A percentile compares a stretch with the other conserved stretches of the same genome.
Conservation (phyloP, 2,329 filamentous ascomycete species). For the Rhynchosporium agropyri region DNA sequence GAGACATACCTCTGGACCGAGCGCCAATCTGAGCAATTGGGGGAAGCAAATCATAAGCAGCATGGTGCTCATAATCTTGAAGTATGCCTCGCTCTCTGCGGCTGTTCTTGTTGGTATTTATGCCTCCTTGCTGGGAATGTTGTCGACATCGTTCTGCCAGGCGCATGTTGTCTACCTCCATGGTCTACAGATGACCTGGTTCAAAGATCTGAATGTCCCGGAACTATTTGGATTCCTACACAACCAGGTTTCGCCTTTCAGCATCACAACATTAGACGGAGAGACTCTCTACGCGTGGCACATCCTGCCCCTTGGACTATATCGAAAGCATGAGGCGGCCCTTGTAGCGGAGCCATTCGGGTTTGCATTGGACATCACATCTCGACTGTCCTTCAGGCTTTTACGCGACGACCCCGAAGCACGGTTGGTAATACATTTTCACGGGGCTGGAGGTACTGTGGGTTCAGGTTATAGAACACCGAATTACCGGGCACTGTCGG, state of each 20-base stretch:
- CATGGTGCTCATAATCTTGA: slow-evolving; percentile 17
- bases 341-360: slow-evolving; percentile 51
- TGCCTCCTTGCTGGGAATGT: slow-evolving; percentile 48
- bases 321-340: slow-evolving; percentile 67
- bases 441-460: slow-evolving; percentile 50
- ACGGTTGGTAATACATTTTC: slow-evolving; percentile 55
- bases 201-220: slow-evolving; percentile 72
- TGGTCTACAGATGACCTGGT: slow-evolving; percentile 71
- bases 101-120: slow-evolving; percentile 44
- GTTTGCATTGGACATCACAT: slow-evolving; percentile 22
- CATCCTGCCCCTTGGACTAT: slow-evolving; percentile 76
- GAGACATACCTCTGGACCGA: background rate
- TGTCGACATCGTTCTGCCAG: slow-evolving; percentile 50
- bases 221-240: slow-evolving; percentile 75
- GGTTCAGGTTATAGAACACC: slow-evolving; percentile 74
- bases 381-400: slow-evolving; percentile 55
- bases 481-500: slow-evolving; percentile 75
- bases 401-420: slow-evolving; percentile 64
- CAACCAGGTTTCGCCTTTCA: slow-evolving; percentile 86
- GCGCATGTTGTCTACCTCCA: slow-evolving; percentile 74
- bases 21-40: background rate
- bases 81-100: slow-evolving; percentile 36
- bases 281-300: slow-evolving; percentile 87
- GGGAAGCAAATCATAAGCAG: background rate
- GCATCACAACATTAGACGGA: slow-evolving; percentile 70